phyloP scores from a whole-genome alignment of 2,329 filamentous ascomycete species.

The Rhynchosporium agropyri region DNA sequence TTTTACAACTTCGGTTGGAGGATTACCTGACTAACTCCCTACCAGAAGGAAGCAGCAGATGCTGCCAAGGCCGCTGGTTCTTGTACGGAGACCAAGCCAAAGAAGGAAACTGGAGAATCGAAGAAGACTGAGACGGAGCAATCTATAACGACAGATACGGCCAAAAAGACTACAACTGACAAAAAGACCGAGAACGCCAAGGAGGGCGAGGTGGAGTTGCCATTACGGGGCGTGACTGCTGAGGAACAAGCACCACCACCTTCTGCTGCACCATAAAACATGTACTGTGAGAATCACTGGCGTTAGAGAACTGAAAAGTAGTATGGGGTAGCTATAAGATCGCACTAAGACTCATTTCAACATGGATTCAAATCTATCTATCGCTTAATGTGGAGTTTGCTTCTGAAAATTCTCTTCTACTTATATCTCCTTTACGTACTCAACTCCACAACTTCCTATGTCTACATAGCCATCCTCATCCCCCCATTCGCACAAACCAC shows the following conservation, averaged over 20 bases:
- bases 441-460: background rate
- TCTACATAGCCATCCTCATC: slow-evolving; percentile 27
- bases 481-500: slow-evolving; percentile 82
- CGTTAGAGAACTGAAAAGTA: slow-evolving; percentile 25
- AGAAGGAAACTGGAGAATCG: slow-evolving; percentile 21
- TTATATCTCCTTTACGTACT: background rate
- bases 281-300: slow-evolving; percentile 24
- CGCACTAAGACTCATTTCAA: slow-evolving; percentile 18
- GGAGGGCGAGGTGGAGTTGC: slow-evolving; percentile 32
- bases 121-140: slow-evolving; percentile 20
- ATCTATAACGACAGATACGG: background rate
- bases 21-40: slow-evolving; percentile 14
- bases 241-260: slow-evolving; percentile 42
- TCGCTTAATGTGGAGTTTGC: background rate
- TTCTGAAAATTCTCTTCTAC: background rate
- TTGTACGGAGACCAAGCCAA: background rate
- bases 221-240: slow-evolving; percentile 37
- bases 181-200: slow-evolving; percentile 37
- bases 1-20: background rate
- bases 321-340: slow-evolving; percentile 14
- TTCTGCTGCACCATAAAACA: slow-evolving; percentile 37
- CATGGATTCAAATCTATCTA: slow-evolving; percentile 3
- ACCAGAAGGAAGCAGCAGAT: slow-evolving; percentile 25
- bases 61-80: slow-evolving; percentile 2
- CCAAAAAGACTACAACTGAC: background rate